phyloP scores from a whole-genome alignment of 768 basidiomycete genomes.

The Boletus patriciae region DNA sequence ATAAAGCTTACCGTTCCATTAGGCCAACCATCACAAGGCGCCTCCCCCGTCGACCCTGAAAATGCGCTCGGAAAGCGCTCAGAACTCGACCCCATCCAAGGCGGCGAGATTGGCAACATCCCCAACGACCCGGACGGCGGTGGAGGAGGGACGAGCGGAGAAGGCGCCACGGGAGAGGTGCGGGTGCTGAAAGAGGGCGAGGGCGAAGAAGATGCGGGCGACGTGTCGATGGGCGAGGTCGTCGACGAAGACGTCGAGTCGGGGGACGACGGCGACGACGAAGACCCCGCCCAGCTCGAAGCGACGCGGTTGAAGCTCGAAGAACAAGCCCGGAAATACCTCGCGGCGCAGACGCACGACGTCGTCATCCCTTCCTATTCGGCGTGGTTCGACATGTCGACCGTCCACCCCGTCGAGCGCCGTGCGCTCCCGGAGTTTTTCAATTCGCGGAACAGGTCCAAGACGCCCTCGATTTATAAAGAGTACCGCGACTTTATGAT shows the following conservation, averaged over 20 bases:
- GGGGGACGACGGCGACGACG: conserved; percentile 79
- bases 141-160: conserved; percentile 11
- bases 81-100: conserved; percentile 82
- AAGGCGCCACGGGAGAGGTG: conserved; percentile 33
- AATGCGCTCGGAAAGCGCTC: conserved; percentile 81
- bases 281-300: conserved; percentile 81
- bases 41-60: conserved; percentile 73
- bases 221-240: conserved; percentile 81
- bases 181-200: conserved; percentile 51
- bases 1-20: conserved; percentile 52
- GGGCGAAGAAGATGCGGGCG: conserved; percentile 65
- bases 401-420: conserved; percentile 89
- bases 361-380: conserved; percentile 97
- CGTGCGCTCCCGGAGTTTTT: conserved; percentile 97
- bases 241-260: conserved; percentile 77
- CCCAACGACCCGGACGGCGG: conserved; percentile 37
- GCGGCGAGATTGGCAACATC: conserved; percentile 78
- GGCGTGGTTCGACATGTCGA: conserved; percentile 96
- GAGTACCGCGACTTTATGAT: conserved; percentile 99
- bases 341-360: conserved; percentile 96
- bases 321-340: conserved; percentile 89
- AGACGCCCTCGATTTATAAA: conserved; percentile 97
- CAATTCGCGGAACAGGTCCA: conserved; percentile 90
- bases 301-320: conserved; percentile 77
- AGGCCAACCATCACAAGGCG: conserved; percentile 58